phyloP scores from a whole-genome alignment of 2,329 filamentous ascomycete species.

The Alternaria sp. region DNA sequence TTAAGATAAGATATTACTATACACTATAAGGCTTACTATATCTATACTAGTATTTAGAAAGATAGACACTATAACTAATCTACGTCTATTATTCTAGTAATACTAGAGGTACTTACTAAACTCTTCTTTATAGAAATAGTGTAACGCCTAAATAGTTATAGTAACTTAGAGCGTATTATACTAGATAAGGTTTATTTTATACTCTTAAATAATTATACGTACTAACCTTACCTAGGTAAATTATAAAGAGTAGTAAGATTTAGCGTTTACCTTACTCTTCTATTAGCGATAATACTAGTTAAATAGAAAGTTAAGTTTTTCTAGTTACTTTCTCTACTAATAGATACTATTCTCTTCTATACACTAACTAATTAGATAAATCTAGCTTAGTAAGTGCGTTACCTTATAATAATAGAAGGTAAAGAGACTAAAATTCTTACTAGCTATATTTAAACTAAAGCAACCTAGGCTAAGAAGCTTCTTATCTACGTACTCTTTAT shows the following conservation, averaged over 20 bases:
- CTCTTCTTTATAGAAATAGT: not conserved
- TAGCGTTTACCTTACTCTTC: not conserved
- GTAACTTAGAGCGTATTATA: not conserved
- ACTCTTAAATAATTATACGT: not conserved
- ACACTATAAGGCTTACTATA: not conserved
- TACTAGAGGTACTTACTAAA: not conserved
- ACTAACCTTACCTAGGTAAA: not conserved
- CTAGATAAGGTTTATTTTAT: not conserved
- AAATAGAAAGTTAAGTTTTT: not conserved
- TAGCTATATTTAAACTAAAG: not conserved
- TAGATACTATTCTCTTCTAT: not conserved
- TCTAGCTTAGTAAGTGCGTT: not conserved
- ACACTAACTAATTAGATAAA: not conserved
- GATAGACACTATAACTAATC: not conserved
- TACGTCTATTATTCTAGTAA: not conserved
- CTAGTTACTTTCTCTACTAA: not conserved
- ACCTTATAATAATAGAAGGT: not conserved
- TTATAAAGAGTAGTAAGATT: not conserved
- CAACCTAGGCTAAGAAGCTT: not conserved
- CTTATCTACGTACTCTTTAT: not conserved
- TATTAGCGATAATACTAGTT: not conserved
- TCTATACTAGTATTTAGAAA: not conserved
- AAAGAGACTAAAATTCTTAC: not conserved
- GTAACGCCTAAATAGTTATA: not conserved
- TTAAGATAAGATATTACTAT: not conserved